phyloP scores from a whole-genome alignment of 1,139 yeast genomes.

The Pichia norvegensis region DNA sequence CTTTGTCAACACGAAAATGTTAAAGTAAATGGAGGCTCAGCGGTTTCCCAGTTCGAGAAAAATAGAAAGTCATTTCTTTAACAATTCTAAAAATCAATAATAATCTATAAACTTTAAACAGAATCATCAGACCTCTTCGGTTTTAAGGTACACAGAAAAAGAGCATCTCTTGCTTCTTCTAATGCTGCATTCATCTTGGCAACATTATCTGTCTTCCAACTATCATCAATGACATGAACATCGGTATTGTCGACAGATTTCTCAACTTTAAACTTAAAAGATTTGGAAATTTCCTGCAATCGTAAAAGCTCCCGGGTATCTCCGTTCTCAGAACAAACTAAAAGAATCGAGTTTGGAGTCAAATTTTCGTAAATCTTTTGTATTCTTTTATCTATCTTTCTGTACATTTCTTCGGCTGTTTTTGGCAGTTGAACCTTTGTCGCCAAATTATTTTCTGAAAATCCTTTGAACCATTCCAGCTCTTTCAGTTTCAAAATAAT shows the following conservation, averaged over 20 bases:
- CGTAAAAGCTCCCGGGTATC: conserved; percentile 46
- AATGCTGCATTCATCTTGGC: conserved; percentile 41
- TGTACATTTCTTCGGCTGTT: conserved; percentile 24
- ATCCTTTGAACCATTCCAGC: conserved; percentile 38
- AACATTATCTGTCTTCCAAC: conserved; percentile 45
- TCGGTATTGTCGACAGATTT: conserved; percentile 23
- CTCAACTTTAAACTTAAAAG: conserved; percentile 36
- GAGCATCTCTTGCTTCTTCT: conserved; percentile 45
- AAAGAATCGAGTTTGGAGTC: conserved; percentile 53
- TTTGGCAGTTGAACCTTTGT: conserved; percentile 13
- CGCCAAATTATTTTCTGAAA: conserved; percentile 15
- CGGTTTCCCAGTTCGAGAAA: neutral
- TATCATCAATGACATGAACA: conserved; percentile 29
- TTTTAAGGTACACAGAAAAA: conserved; percentile 43
- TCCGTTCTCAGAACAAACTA: conserved; percentile 60
- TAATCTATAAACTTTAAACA: too few relatives aligned
- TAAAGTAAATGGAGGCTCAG: neutral
- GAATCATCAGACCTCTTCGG: neutral
- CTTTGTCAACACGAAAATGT: conserved; percentile 30
- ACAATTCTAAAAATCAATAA: too few relatives aligned
- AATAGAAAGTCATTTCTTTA: neutral
- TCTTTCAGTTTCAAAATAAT: conserved; percentile 53
- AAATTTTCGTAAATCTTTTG: conserved; percentile 41
- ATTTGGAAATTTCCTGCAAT: conserved; percentile 37
- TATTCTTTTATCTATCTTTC: conserved; percentile 39